Percentiles rank a stretch among this genome's conserved stretches.
Conservation (phyloP, 768 basidiomycete genomes). For the Panaeolus cyanescens region DNA sequence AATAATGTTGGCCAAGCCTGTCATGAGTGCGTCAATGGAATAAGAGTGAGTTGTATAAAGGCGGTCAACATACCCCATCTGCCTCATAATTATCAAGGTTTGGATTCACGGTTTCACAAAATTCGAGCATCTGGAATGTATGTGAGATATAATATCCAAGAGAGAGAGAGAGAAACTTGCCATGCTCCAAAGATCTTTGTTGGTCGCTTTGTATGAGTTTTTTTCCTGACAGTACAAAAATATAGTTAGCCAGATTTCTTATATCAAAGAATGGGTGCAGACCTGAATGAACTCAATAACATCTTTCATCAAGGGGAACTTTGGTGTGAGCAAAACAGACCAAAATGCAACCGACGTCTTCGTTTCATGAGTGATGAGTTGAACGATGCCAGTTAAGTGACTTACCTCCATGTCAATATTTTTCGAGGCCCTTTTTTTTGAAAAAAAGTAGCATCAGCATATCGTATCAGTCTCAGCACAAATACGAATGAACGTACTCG, state of each 20-base stretch:
- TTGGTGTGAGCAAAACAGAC: conserved; percentile 71
- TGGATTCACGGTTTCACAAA: conserved; percentile 62
- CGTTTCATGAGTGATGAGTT: not conserved
- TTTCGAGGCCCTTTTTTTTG: conserved; percentile 53
- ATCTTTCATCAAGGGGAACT: conserved; percentile 66
- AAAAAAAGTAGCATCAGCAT: not conserved
- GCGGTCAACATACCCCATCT: conserved; percentile 59
- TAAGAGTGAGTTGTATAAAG: conserved; percentile 1
- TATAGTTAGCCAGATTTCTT: conserved; percentile 21
- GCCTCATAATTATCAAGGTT: conserved; percentile 70
- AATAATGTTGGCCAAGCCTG: conserved; percentile 85
- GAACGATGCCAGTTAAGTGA: not conserved
- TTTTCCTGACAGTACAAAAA: conserved; percentile 35
- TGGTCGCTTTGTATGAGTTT: conserved; percentile 72
- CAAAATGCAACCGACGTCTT: conserved; percentile 76
- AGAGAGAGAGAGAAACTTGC: conserved; percentile 35
- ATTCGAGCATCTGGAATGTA: conserved; percentile 66
- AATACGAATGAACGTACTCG: conserved; percentile 47
- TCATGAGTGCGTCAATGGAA: not conserved
- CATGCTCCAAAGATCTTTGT: conserved; percentile 89
- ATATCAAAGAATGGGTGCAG: conserved; percentile 12
- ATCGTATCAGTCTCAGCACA: not conserved
- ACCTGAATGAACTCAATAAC: conserved; percentile 70
- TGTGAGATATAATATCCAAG: conserved; percentile 6
- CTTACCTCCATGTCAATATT: conserved; percentile 84